Evolutionary conservation across 257 asterid species (phyloP).

Genomic region (Fraxinus pennsylvanica): DNA sequence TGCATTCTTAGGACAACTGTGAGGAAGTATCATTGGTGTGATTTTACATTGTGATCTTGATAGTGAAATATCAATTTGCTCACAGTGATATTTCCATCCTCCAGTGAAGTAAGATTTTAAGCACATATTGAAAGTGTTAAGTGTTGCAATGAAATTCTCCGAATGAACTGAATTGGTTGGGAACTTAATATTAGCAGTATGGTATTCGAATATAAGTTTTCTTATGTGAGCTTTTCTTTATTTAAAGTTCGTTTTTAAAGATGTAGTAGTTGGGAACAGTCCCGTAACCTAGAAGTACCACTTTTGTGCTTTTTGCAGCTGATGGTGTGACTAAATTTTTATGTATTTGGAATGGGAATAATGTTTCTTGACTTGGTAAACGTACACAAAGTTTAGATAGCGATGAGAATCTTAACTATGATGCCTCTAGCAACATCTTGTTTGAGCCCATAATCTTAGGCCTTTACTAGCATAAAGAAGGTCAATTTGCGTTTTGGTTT

Average conservation of each 20-base stretch:
- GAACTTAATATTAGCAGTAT: background rate
- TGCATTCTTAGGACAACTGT: background rate
- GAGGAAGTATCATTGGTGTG: background rate
- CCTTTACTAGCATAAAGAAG: background rate
- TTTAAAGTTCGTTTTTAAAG: background rate
- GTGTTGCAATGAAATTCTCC: background rate
- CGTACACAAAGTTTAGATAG: background rate
- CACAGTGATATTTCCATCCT: background rate
- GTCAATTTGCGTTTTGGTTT: background rate
- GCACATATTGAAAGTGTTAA: background rate
- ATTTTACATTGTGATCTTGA: background rate
- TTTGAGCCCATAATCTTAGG: background rate
- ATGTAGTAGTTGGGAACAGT: background rate
- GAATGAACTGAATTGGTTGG: background rate
- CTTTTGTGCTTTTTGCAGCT: background rate
- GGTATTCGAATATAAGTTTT: background rate
- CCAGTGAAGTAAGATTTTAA: background rate
- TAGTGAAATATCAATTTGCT: background rate
- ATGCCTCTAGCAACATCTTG: background rate
- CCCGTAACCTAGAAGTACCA: background rate
- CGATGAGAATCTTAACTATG: background rate
- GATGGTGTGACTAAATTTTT: too few relatives aligned
- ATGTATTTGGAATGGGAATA: too few relatives aligned
- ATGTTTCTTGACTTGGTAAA: background rate
- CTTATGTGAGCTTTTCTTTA: background rate